Conservation (phyloP, 1,284 basidiomycete genomes). For the Ceratobasidium papillatum region DNA sequence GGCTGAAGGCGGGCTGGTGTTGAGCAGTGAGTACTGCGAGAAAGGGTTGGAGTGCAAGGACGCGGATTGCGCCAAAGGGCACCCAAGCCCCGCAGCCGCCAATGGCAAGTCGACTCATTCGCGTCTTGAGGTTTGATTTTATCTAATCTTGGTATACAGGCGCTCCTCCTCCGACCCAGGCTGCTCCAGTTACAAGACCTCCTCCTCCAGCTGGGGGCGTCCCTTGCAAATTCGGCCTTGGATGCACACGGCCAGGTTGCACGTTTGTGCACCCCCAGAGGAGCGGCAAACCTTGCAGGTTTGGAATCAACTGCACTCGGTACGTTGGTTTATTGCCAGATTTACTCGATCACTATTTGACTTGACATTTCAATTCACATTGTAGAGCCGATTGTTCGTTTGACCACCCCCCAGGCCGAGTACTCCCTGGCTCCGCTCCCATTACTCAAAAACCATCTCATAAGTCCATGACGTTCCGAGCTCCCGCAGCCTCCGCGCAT, state of each 20-base stretch:
- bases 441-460: constrained; percentile 22
- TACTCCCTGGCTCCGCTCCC: constrained; percentile 61
- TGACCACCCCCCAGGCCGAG: constrained; percentile 81
- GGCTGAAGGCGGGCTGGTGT: constrained; percentile 88
- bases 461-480: constrained; percentile 38
- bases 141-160: constrained; percentile 24
- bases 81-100: constrained; percentile 83
- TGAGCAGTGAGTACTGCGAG: constrained; percentile 89
- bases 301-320: constrained; percentile 79
- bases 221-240: constrained; percentile 76
- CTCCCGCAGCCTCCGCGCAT: not conserved
- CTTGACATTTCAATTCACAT: not conserved
- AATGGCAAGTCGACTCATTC: constrained; percentile 50
- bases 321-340: constrained; percentile 21
- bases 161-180: constrained; percentile 43
- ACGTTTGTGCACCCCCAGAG: constrained; percentile 69
- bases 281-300: constrained; percentile 66
- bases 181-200: constrained; percentile 30
- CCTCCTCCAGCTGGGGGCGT: constrained; percentile 51
- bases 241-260: constrained; percentile 78
- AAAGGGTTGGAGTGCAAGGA: constrained; percentile 87
- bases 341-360: not conserved
- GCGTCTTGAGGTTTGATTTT: not conserved
- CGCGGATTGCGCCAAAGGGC: constrained; percentile 87
- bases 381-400: constrained; percentile 67